phyloP scores from a whole-genome alignment of 495 filamentous ascomycete species.

The Tuber microsphaerosporum region DNA sequence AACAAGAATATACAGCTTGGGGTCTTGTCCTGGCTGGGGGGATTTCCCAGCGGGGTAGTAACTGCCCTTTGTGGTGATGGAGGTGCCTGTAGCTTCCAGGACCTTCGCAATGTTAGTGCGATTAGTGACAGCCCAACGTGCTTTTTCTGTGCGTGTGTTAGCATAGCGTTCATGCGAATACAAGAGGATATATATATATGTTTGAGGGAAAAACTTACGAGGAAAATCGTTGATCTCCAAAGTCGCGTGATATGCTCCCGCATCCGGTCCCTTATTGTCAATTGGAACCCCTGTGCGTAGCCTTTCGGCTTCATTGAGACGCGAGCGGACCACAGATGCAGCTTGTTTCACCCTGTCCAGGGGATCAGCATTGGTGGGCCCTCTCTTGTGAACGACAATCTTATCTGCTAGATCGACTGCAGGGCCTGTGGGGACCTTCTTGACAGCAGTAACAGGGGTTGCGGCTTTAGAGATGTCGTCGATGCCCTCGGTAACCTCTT shows the following conservation, averaged over 20 bases:
- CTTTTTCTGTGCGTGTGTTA: conserved; percentile 61
- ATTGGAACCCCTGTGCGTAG: conserved; percentile 88
- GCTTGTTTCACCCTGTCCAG: conserved; percentile 79
- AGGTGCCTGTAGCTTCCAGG: conserved; percentile 85
- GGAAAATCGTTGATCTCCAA: conserved; percentile 99
- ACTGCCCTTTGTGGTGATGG: conserved; percentile 93
- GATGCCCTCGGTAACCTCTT: conserved; percentile 54
- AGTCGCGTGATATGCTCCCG: conserved; percentile 92
- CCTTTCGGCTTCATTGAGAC: conserved; percentile 75
- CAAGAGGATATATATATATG: neutral
- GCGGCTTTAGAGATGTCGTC: conserved; percentile 53
- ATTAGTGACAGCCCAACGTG: conserved; percentile 97
- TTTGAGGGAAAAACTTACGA: conserved; percentile 50
- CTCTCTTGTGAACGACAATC: conserved; percentile 66
- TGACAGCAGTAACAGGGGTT: conserved; percentile 49
- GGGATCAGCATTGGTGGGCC: conserved; percentile 52
- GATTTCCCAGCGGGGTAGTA: conserved; percentile 80
- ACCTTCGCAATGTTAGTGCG: conserved; percentile 98
- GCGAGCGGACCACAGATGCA: conserved; percentile 76
- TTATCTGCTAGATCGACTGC: conserved; percentile 54
- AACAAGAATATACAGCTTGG: conserved; percentile 94
- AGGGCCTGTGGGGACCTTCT: conserved; percentile 19
- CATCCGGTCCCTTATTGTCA: conserved; percentile 97
- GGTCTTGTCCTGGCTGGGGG: conserved; percentile 61
- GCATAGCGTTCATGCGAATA: conserved; percentile 8